These are phyloP conservation scores for Sistotremastrum suecicum DNA, from an alignment of 768 basidiomycete genomes.

Conservation along the genomic window DNA sequence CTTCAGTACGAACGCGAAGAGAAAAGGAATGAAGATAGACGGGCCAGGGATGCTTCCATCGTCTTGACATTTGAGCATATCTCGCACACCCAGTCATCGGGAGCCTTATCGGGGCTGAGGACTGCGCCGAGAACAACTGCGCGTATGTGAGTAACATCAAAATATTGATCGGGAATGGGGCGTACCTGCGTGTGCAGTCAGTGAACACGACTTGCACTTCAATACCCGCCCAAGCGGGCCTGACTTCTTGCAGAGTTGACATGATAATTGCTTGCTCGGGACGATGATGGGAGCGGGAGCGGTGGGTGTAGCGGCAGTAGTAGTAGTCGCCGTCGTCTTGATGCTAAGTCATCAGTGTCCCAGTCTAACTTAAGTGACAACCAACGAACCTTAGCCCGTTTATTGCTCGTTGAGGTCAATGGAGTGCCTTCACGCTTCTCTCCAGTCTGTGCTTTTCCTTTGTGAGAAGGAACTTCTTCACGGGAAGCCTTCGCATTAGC, in stretches of 20 bases:
- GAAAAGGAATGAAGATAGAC: conserved; percentile 9
- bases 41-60: conserved; percentile 68
- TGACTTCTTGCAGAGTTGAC: conserved; percentile 58
- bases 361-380: no score
- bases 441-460: conserved; percentile 17
- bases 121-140: conserved; percentile 57
- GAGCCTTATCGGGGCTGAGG: conserved; percentile 37
- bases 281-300: conserved; percentile 28
- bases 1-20: not conserved
- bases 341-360: no score
- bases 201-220: conserved; percentile 67
- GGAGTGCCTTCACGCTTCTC: conserved; percentile 54
- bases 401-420: conserved; percentile 34
- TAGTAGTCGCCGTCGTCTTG: conserved; percentile 16
- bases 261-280: conserved; percentile 48
- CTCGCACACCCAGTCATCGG: conserved; percentile 77
- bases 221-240: conserved; percentile 69
- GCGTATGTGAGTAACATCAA: not conserved
- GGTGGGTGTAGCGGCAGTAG: conserved; percentile 47
- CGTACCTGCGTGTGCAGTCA: conserved; percentile 70
- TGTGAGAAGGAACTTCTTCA: conserved; percentile 37
- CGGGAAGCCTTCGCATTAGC: conserved; percentile 60
- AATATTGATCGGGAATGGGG: not conserved
- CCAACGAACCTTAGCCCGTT: conserved; percentile 44
- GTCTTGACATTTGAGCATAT: conserved; percentile 75